Base-by-base conservation (phyloP, 441 rosid species). In the Eruca vesicaria region DNA sequence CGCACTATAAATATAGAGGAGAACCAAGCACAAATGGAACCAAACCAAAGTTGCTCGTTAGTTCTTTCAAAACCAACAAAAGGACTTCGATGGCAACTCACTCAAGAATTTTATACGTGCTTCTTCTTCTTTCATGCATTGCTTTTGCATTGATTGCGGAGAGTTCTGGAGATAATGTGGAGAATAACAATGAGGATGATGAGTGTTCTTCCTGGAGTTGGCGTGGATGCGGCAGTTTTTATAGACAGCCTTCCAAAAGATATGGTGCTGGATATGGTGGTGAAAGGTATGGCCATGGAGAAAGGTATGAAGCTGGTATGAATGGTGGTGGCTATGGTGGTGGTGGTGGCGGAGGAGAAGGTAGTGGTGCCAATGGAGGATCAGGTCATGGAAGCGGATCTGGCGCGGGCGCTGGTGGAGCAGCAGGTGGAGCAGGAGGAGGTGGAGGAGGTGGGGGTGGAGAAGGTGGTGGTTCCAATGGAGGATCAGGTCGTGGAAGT, bases 191-290 rank as follows among this genome's bases (percentile, higher is more conserved):
- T 69, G 68, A 53, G 8, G 68, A 67, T 29, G 80, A 79, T 20
- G 82, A 81, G 53, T 82, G 88, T 36, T 74, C 64, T 0, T 77
- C 76, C 29, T 18, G 58, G 66, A 72, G 80, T 73, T 84, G 88
- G 89, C 66, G 87, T 43, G 81, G 91, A n/a, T 80, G 88, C 65
- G 85, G 84, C 57, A 86, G 83, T 50, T 87, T 87, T 59, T 83
- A 75, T 19, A 77, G 76, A 15, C 56, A 72, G 21, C 63, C 43
- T 2, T 79, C 28, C 38, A 20, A 61, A 71, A 50, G 69, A 26
- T 65, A 63, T 31, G 56, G 76, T 5, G 53, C 68, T 14, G 50
- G 69, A 26, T 65, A 63, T 31, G 56, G 76, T 5, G 53, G 71
- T 14, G 52, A 57, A 9, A 62, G 79, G 11, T 60, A 32, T 60